These are phyloP conservation scores for Fusarium oligoseptatum DNA, from an alignment of 2,329 filamentous ascomycete species.

Conservation along the genomic window DNA sequence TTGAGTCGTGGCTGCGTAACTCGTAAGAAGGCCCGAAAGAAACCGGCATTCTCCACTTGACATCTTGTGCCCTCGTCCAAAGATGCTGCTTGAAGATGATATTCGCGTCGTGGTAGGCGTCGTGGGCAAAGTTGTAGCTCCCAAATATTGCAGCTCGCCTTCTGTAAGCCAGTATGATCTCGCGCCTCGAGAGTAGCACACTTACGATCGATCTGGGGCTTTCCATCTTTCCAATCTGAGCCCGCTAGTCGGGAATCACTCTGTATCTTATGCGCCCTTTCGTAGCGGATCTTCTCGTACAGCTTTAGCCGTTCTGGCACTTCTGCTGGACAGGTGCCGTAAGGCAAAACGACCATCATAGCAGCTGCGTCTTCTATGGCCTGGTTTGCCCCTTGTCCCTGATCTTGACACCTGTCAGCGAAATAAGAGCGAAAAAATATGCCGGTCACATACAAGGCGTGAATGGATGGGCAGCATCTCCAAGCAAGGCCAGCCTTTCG, in stretches of 20 bases:
- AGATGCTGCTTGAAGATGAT: slow-evolving; percentile 31
- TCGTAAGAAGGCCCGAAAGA: slow-evolving; percentile 43
- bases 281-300: slow-evolving; percentile 70
- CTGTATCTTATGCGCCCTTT: slow-evolving; percentile 70
- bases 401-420: slow-evolving; percentile 25
- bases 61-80: slow-evolving; percentile 27
- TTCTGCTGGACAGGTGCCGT: slow-evolving; percentile 58
- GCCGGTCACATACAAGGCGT: slow-evolving; percentile 56
- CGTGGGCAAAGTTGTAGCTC: slow-evolving; percentile 38
- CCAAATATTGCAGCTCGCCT: slow-evolving; percentile 30
- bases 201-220: slow-evolving; percentile 32
- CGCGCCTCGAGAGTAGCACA: background rate
- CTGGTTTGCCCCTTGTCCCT: slow-evolving; percentile 63
- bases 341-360: slow-evolving; percentile 67
- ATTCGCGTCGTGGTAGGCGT: slow-evolving; percentile 37
- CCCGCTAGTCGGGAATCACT: slow-evolving; percentile 68
- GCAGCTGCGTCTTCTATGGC: slow-evolving; percentile 77
- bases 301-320: slow-evolving; percentile 69
- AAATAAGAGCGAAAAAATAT: too few relatives aligned
- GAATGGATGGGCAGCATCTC: slow-evolving; percentile 78
- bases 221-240: slow-evolving; percentile 25
- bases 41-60: slow-evolving; percentile 41
- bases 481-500: slow-evolving; percentile 69
- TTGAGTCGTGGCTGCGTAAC: slow-evolving; percentile 27
- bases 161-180: background rate